phyloP scores from a whole-genome alignment of 192 early-diverging fungal species.

The Linnemannia zychae region DNA sequence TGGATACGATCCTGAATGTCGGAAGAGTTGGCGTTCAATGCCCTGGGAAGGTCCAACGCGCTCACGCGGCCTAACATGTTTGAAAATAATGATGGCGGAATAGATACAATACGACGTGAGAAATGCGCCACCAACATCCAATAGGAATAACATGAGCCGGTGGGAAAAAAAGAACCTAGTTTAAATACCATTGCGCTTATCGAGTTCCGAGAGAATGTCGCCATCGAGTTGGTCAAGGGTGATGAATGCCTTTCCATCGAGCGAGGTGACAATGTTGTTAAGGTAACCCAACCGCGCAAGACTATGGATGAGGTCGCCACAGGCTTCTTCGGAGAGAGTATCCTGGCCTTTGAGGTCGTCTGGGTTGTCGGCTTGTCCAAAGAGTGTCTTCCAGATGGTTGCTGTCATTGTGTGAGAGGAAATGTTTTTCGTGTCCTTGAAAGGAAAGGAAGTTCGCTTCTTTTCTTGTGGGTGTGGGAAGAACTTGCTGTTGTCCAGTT shows the following conservation, averaged over 20 bases:
- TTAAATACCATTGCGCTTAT: constrained; percentile 36
- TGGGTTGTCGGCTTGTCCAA: constrained; percentile 24
- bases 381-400: constrained; percentile 46
- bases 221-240: constrained; percentile 43
- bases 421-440: constrained; percentile 19
- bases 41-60: constrained; percentile 34
- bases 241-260: constrained; percentile 49
- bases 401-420: constrained; percentile 20
- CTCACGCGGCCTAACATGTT: constrained; percentile 29
- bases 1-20: constrained; percentile 36
- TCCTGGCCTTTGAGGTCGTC: constrained; percentile 34
- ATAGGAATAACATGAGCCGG: background rate
- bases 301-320: constrained; percentile 37
- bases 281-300: constrained; percentile 42
- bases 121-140: background rate
- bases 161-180: no score
- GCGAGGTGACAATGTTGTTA: constrained; percentile 19
- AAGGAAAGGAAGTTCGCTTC: background rate
- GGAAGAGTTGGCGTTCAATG: constrained; percentile 28
- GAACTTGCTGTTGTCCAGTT: background rate
- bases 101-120: background rate
- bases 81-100: background rate
- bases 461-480: background rate
- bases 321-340: constrained; percentile 43
- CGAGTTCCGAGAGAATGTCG: constrained; percentile 25